Evolutionary conservation across 805 yeast genomes (phyloP).

Genomic region (Gaillardinia entomophila): DNA sequence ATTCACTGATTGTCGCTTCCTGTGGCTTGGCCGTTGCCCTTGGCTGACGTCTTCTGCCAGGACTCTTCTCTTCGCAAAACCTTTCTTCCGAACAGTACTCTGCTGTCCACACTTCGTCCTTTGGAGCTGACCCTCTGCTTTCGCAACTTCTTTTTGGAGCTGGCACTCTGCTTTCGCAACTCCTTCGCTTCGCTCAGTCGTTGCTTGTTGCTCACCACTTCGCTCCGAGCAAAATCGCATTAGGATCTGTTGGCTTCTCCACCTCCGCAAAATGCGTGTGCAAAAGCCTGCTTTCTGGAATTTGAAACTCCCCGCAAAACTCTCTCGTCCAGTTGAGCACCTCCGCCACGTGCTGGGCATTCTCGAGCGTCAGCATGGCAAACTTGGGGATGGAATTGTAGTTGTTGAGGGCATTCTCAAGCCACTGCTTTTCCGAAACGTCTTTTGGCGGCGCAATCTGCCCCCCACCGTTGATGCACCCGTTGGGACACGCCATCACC

Average conservation of each 20-base stretch:
- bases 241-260: constrained; percentile 46
- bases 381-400: constrained; percentile 28
- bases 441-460: constrained; percentile 53
- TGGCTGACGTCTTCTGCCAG: no score
- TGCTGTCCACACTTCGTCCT: no score
- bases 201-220: no score
- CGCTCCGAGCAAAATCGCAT: constrained; percentile 45
- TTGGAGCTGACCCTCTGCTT: no score
- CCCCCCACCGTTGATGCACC: constrained; percentile 97
- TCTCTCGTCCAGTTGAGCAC: constrained; percentile 26
- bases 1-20: no score
- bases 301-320: constrained; percentile 23
- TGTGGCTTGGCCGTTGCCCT: no score
- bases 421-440: constrained; percentile 39
- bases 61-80: no score
- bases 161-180: no score
- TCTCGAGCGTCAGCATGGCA: constrained; percentile 7
- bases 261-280: constrained; percentile 45
- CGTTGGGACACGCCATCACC: constrained; percentile 98
- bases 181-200: no score
- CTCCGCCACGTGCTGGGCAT: constrained; percentile 8
- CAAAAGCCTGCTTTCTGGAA: constrained; percentile 32
- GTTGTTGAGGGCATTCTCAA: constrained; percentile 24
- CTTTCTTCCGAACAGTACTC: no score
- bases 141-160: no score